Evolutionary conservation across 768 basidiomycete species (phyloP).

Genomic region (Gelatoporia subvermispora): DNA sequence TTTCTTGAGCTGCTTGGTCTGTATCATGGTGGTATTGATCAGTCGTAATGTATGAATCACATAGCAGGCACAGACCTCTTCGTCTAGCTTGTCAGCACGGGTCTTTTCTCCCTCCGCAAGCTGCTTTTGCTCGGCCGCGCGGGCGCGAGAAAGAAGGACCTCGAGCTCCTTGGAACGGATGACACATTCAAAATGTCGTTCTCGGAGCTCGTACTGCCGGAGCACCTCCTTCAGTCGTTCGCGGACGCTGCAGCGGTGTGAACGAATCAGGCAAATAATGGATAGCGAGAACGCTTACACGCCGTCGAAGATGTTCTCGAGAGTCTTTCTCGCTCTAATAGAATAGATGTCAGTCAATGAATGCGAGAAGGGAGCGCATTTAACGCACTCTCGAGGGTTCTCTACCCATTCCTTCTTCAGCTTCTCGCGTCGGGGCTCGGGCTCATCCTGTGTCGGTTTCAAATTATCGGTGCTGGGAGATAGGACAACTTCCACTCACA

Average conservation of each 20-base stretch:
- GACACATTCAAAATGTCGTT: conserved; percentile 89
- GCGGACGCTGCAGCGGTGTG: conserved; percentile 50
- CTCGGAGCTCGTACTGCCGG: conserved; percentile 83
- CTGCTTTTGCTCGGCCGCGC: conserved; percentile 84
- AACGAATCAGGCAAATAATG: neutral
- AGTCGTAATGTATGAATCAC: neutral
- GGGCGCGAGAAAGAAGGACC: conserved; percentile 79
- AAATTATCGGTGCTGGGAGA: neutral
- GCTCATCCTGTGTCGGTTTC: conserved; percentile 46
- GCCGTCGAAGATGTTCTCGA: conserved; percentile 82
- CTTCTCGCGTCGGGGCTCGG: conserved; percentile 59
- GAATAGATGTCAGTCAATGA: neutral
- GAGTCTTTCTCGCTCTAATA: conserved; percentile 62
- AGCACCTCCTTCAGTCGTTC: conserved; percentile 85
- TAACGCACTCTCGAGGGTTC: conserved; percentile 61
- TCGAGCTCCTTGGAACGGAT: conserved; percentile 91
- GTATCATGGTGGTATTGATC: conserved; percentile 1
- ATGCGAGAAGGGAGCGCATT: neutral
- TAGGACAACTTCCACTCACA: conserved; percentile 31
- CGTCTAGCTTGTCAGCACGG: conserved; percentile 63
- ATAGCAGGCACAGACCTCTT: conserved; percentile 53
- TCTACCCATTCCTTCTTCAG: conserved; percentile 81
- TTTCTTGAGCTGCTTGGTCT: conserved; percentile 68
- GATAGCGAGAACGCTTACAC: conserved; percentile 50
- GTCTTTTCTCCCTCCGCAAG: conserved; percentile 71